Percentiles rank a stretch among this genome's conserved stretches.
phyloP scores from a whole-genome alignment of 2,329 filamentous ascomycete species.

The Aulographum hederae region DNA sequence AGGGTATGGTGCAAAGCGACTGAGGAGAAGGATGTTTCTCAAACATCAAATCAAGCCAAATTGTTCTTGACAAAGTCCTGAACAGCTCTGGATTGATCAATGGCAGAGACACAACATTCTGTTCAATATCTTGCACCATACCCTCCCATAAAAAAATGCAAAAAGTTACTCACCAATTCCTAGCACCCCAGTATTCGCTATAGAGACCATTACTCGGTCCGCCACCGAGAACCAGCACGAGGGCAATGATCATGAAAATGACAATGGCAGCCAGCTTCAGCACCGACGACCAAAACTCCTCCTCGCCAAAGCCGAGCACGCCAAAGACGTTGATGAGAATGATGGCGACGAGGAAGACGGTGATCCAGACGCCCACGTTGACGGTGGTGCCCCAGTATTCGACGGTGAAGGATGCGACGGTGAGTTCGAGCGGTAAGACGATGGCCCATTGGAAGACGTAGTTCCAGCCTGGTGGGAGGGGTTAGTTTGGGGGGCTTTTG shows the following conservation, averaged over 20 bases:
- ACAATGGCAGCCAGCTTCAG: slow-evolving; percentile 18
- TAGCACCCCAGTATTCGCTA: slow-evolving; percentile 3
- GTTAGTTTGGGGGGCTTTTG: too few relatives aligned
- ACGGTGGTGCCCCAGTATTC: slow-evolving; percentile 31
- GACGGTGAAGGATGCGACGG: slow-evolving; percentile 35
- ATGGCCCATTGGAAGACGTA: slow-evolving; percentile 32
- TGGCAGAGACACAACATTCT: too few relatives aligned
- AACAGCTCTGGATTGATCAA: too few relatives aligned
- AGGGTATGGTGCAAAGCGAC: too few relatives aligned
- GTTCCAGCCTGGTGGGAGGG: too few relatives aligned
- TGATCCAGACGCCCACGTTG: slow-evolving; percentile 36
- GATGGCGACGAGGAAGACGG: slow-evolving; percentile 34
- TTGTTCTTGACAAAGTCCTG: too few relatives aligned
- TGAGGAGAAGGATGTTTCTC: too few relatives aligned
- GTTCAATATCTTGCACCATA: too few relatives aligned
- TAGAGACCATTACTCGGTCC: slow-evolving; percentile 6
- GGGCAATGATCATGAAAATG: slow-evolving; percentile 16
- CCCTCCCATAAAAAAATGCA: too few relatives aligned
- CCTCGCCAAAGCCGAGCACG: slow-evolving; percentile 37
- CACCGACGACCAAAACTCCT: slow-evolving; percentile 19
- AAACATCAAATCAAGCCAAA: too few relatives aligned
- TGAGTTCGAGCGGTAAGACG: slow-evolving; percentile 34
- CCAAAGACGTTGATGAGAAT: slow-evolving; percentile 36
- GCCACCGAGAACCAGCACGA: slow-evolving; percentile 5
- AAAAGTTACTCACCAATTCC: too few relatives aligned